Conservation (phyloP, 257 asterid genomes). For the Solanum peruvianum region DNA sequence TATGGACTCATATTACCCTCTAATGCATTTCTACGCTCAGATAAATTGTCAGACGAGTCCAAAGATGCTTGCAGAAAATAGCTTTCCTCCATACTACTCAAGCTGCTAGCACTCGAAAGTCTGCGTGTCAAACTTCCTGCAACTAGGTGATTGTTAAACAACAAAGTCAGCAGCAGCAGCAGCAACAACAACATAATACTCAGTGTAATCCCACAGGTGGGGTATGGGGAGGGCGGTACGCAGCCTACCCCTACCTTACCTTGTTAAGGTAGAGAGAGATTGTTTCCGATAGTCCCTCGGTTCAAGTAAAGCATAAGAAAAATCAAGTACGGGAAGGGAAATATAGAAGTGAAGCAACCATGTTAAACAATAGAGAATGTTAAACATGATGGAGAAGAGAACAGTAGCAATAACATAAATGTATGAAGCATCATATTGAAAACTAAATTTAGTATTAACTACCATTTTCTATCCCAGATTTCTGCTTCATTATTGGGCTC, state of each 20-base stretch:
- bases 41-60: conserved; percentile 62
- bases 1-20: conserved; percentile 70
- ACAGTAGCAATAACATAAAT: background rate
- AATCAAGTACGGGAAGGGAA: background rate
- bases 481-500: conserved; percentile 45
- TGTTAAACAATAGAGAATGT: background rate
- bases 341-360: background rate
- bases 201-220: background rate
- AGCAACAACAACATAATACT: background rate
- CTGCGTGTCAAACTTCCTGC: conserved; percentile 72
- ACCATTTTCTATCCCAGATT: conserved; percentile 77
- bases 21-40: conserved; percentile 53
- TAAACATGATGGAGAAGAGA: background rate
- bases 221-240: background rate
- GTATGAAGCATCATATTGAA: background rate
- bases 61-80: conserved; percentile 79
- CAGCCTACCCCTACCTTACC: background rate
- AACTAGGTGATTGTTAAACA: conserved; percentile 14
- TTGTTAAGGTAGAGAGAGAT: background rate
- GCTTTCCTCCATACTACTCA: conserved; percentile 97
- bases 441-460: background rate
- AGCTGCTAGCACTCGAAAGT: conserved; percentile 82
- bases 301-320: background rate
- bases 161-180: background rate
- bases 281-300: background rate